Percentiles rank a stretch among this genome's conserved stretches.
Conservation (phyloP, 495 filamentous ascomycete species). For the Chaetomium tenue region DNA sequence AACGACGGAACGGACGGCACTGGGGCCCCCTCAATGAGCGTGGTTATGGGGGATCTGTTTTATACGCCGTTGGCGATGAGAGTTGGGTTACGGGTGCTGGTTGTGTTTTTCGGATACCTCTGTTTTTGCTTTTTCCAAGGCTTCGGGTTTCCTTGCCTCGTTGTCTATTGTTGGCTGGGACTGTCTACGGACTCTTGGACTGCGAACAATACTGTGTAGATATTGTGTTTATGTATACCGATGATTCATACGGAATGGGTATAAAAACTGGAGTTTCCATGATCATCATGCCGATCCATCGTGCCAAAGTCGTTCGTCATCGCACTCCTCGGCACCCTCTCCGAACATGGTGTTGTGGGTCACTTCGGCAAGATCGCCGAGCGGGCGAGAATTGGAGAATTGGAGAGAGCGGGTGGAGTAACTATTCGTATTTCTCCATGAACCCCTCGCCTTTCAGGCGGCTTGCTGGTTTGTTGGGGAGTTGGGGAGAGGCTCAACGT, state of each 20-base stretch:
- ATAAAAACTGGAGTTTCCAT: neutral
- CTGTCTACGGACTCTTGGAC: neutral
- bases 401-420: too few relatives aligned
- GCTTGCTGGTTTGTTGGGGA: too few relatives aligned
- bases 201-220: slow-evolving; percentile 9
- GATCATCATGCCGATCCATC: neutral
- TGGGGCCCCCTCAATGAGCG: neutral
- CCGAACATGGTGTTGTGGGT: too few relatives aligned
- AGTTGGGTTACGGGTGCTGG: neutral
- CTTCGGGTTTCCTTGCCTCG: neutral
- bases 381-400: too few relatives aligned
- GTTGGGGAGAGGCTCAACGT: too few relatives aligned
- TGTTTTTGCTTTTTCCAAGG: neutral
- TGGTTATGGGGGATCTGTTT: neutral
- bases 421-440: too few relatives aligned
- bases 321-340: too few relatives aligned
- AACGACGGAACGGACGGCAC: slow-evolving; percentile 7
- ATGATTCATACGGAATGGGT: slow-evolving; percentile 2
- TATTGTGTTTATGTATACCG: slow-evolving; percentile 9
- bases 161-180: slow-evolving; percentile 5
- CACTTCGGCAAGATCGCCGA: too few relatives aligned
- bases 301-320: too few relatives aligned
- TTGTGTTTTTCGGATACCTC: slow-evolving; percentile 1
- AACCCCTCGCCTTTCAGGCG: too few relatives aligned
- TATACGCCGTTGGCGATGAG: neutral